Conservation (phyloP, 371 early-diverging fungal species). For the Apophysomyces trapeziformis region DNA sequence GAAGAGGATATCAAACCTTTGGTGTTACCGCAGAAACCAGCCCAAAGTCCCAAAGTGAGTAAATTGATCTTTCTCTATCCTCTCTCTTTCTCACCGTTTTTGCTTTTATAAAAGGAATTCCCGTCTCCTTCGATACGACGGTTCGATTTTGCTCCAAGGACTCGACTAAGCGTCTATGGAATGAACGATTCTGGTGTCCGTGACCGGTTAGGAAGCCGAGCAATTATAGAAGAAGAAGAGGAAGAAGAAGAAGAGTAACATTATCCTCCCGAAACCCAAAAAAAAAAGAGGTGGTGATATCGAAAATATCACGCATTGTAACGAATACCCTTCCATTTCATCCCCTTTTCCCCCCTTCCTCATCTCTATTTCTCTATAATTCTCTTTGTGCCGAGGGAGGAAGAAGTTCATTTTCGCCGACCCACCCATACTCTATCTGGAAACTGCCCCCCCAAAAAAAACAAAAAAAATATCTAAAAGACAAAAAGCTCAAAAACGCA, state of each 20-base stretch:
- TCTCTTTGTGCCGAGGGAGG: no score
- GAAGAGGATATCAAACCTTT: not conserved
- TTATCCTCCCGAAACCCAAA: not conserved
- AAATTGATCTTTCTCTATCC: not conserved
- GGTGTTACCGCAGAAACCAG: not conserved
- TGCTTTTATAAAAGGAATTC: not conserved
- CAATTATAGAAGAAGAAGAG: slow-evolving; percentile 73
- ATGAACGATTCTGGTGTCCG: slow-evolving; percentile 42
- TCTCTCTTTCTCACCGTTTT: not conserved
- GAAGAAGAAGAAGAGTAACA: slow-evolving; percentile 59
- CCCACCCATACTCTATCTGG: no score
- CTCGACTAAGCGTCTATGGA: slow-evolving; percentile 42
- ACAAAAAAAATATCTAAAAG: no score
- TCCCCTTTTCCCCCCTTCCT: no score
- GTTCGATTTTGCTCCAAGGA: slow-evolving; percentile 42
- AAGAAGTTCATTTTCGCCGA: no score
- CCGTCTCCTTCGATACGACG: slow-evolving; percentile 8
- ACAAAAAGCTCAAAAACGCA: not conserved
- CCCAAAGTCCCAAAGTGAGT: not conserved
- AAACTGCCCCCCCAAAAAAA: no score
- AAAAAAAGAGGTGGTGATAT: not conserved
- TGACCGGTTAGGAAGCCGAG: slow-evolving; percentile 55
- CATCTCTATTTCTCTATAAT: no score
- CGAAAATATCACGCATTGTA: not conserved
- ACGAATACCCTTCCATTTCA: slow-evolving; percentile 4